Conservation (phyloP, 176 grass and related monocot genomes). For the Alopecurus myosuroides region DNA sequence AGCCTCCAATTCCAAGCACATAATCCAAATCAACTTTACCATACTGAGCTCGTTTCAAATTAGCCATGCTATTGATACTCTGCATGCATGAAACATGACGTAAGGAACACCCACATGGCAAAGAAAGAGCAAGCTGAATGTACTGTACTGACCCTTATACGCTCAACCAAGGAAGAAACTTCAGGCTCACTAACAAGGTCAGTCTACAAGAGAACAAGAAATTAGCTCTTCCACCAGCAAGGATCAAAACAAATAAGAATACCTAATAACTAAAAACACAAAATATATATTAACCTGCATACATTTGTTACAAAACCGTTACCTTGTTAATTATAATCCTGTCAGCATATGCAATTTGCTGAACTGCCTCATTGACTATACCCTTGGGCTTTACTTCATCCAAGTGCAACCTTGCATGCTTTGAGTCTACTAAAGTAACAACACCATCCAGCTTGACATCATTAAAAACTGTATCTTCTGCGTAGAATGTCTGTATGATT, state of each 20-base stretch:
- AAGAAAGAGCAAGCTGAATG: background rate
- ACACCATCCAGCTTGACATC: slow-evolving; percentile 95
- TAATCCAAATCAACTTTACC: slow-evolving; percentile 96
- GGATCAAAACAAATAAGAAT: background rate
- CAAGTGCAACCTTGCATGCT: slow-evolving; percentile 77
- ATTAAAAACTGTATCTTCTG: slow-evolving; percentile 90
- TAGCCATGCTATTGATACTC: slow-evolving; percentile 90
- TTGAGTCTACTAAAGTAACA: slow-evolving; percentile 98
- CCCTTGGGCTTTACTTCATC: slow-evolving; percentile 95
- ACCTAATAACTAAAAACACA: background rate
- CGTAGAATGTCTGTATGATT: slow-evolving; percentile 97
- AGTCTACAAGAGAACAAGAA: slow-evolving; percentile 52
- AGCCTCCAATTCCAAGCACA: slow-evolving; percentile 99
- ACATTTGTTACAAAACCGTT: background rate
- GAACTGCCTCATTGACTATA: slow-evolving; percentile 89
- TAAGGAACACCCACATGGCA: slow-evolving; percentile 13
- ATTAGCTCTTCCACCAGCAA: slow-evolving; percentile 11
- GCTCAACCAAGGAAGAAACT: slow-evolving; percentile 78
- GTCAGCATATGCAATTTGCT: slow-evolving; percentile 97
- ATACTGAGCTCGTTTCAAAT: slow-evolving; percentile 84
- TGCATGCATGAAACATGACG: slow-evolving; percentile 38
- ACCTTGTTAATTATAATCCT: slow-evolving; percentile 99
- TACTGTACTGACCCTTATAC: slow-evolving; percentile 55
- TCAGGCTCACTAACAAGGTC: slow-evolving; percentile 85
- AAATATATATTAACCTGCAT: background rate